Evolutionary conservation across 2,329 filamentous ascomycete species (phyloP).

Genomic region (Arthrobotrys sphaeroides): DNA sequence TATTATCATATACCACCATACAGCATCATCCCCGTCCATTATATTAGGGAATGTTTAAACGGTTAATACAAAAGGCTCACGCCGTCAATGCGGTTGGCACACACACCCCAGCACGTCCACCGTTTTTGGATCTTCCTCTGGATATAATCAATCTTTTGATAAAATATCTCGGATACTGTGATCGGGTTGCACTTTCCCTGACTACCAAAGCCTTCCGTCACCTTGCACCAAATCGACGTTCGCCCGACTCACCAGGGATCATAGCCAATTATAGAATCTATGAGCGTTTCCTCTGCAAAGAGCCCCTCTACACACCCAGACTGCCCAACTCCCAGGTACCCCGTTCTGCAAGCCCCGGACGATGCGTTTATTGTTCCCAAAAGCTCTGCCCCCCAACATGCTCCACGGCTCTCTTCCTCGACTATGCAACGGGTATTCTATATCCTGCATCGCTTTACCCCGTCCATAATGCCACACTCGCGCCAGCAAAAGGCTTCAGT

Average conservation of each 20-base stretch:
- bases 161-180: background rate
- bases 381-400: conserved; percentile 14
- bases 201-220: background rate
- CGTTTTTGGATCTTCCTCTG: background rate
- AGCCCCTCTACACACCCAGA: too few species aligned
- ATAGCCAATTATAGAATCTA: too few species aligned
- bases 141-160: conserved; percentile 5
- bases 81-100: too few species aligned
- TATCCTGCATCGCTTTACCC: conserved; percentile 23
- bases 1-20: too few species aligned
- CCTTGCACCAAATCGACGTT: too few species aligned
- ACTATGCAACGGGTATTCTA: conserved; percentile 21
- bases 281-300: background rate
- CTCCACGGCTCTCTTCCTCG: conserved; percentile 22
- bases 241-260: background rate
- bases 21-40: too few species aligned
- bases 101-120: background rate
- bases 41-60: too few species aligned
- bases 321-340: background rate
- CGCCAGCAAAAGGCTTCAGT: background rate
- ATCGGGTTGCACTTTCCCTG: background rate
- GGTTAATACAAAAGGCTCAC: too few species aligned
- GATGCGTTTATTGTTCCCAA: background rate
- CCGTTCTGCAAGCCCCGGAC: background rate
- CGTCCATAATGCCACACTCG: background rate